Evolutionary conservation across 495 filamentous ascomycete genomes (phyloP), one percentile per base, ranked within the genome.

Genomic region (Penicillium ochrochloron): DNA sequence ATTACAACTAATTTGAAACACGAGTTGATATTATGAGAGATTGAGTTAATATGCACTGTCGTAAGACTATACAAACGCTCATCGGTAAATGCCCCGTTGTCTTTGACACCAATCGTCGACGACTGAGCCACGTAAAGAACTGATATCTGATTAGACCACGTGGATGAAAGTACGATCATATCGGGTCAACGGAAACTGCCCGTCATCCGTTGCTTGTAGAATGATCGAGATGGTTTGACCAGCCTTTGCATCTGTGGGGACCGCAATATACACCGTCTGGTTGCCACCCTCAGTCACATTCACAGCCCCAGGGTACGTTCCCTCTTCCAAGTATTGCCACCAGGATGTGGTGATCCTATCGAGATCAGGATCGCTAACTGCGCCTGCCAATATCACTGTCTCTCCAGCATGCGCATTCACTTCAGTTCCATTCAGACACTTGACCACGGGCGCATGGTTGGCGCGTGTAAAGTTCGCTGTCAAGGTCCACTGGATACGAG

Each of bases 401-500:
- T 14, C 9, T 6, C 63, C 63, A 52, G 58, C 41, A 52, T 10
- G 21, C 10, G 25, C 29, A 9, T 58, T 61, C 3, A 61, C 63
- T 21, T 29, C 35, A 33, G 33, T 37, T 33, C 54, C 55, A 35
- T 66, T 66, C 31, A 66, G 14, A 21, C 62, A 59, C 39, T 60
- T 33, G 3, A 66, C 64, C 11, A 50, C 42, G 21, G 64, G 60
- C 15, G 64, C 44, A 50, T 82, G 78, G 54, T 77, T 79, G n/a
- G 64, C 72, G 8, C 65, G 46, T 9, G 19, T 23, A 35, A 72
- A 68, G n/a, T 71, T 58, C 2, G 55, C 29, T 10, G 62, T 63
- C 17, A 80, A 31, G 6, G 73, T 78, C 80, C 79, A 82, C 60
- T 77, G 69, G 25, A 82, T 79, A 2, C 80, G 66, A 15, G 79